Base-by-base conservation (phyloP, 2,329 filamentous ascomycete genomes). In the Hymenotorrendiella dingleyae region DNA sequence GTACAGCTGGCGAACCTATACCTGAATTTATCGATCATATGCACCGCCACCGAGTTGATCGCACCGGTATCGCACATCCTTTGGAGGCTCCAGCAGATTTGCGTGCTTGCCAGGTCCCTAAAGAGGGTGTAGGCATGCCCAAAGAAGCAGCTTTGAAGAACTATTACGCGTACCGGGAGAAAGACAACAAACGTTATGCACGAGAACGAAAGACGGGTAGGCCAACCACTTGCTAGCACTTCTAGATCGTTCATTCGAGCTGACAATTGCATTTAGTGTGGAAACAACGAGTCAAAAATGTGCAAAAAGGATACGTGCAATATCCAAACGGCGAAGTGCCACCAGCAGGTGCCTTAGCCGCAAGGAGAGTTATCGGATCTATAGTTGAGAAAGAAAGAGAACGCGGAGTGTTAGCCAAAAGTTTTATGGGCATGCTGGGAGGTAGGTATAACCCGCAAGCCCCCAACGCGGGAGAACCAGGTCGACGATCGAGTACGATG, bases 41-140 rank as follows among this genome's bases (percentile, higher is more conserved):
- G 88, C 88, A 96, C 47, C 82, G 91, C 7, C 88, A 96, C 61
- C 73, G 83, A 23, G 80, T 96, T 14, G 84, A 85, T 46, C 72
- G 83, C 2, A 78, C 89, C 55, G 91, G 90, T 6, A 71, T 74
- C 10, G 79, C 89, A 22, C 79, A 82, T 46, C 74, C 79, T 0
- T 69, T 96, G 4, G 71, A 76, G 0, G 70, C 78, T 0, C 71
- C 79, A 14, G 67, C 72, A 0, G 75, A 85, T 2, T 70, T 94
- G 1, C 71, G 76, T 0, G 84, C 50, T 50, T 94, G 62, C 66
- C 78, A 48, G n/a, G 67, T 93, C 22, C 67, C 75, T 1, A 67
- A 72, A 1, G 68, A 73, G 3, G 73, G 81, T 1, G 74, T 96
- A 16, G 90, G 91, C 7, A 74, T 84, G 4, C 75, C 93, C 46